These are phyloP conservation scores for Rubia yunnanensis DNA, from an alignment of 257 asterid species.

Conservation along the genomic window DNA sequence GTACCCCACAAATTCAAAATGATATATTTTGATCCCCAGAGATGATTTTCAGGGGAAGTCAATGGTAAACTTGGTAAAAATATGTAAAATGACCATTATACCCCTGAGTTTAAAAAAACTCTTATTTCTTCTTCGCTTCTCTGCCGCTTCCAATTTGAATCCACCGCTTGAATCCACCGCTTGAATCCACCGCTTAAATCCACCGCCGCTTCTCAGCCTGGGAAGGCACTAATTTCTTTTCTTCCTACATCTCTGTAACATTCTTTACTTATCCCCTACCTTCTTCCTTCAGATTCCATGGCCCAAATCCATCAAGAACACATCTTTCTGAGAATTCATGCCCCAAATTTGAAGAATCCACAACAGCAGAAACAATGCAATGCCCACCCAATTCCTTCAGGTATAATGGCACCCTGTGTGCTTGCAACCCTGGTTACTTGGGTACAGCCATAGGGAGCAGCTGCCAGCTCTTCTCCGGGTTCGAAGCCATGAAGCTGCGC, in stretches of 20 bases:
- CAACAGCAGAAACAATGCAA: conserved; percentile 23
- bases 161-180: too few species aligned
- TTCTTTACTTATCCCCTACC: neutral
- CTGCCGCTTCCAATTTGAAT: too few species aligned
- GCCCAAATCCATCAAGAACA: neutral
- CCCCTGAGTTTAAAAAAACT: too few species aligned
- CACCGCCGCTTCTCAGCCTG: too few species aligned
- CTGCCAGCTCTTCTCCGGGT: conserved; percentile 42
- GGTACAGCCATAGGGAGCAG: conserved; percentile 24
- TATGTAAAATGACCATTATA: too few species aligned
- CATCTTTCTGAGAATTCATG: neutral
- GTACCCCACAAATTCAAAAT: too few species aligned
- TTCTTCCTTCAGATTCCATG: neutral
- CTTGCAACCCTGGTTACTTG: conserved; percentile 73
- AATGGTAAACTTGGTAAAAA: too few species aligned
- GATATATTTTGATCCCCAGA: too few species aligned
- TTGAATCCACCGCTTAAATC: too few species aligned
- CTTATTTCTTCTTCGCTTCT: too few species aligned
- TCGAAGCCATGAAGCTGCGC: conserved; percentile 29
- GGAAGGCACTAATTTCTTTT: too few species aligned
- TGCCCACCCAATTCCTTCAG: conserved; percentile 61
- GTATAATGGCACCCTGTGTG: conserved; percentile 54
- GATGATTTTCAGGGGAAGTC: too few species aligned
- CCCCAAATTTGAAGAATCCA: neutral
- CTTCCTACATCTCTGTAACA: neutral